Conservation (phyloP, 331 rosid species). For the Quercus tomentella region DNA sequence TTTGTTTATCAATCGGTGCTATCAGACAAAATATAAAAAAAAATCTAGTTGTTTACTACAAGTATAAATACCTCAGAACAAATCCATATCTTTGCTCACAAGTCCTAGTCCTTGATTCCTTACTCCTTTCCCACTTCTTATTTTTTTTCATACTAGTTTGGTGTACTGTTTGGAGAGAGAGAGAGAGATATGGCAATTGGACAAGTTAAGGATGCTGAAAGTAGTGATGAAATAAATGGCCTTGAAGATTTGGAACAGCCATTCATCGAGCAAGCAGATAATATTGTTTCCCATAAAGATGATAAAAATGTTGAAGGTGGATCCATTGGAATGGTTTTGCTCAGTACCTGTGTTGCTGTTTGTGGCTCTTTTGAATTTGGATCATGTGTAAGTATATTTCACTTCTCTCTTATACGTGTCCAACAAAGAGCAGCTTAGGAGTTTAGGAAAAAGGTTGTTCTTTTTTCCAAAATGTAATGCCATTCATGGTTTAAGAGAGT, state of each 20-base stretch:
- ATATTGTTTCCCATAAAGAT: slow-evolving; percentile 1
- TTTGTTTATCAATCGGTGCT: not conserved
- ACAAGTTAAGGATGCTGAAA: slow-evolving; percentile 45
- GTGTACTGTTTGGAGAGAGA: not conserved
- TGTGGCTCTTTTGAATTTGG: slow-evolving; percentile 89
- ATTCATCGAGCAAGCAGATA: slow-evolving; percentile 28
- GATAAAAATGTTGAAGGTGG: slow-evolving; percentile 32
- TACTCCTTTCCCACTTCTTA: not conserved
- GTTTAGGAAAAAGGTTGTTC: not conserved
- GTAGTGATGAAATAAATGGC: slow-evolving; percentile 34
- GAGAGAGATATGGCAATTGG: slow-evolving; percentile 47
- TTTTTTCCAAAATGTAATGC: not conserved
- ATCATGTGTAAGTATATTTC: slow-evolving; percentile 64
- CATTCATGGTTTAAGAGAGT: slow-evolving; percentile 5
- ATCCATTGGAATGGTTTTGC: slow-evolving; percentile 66
- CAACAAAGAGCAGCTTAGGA: not conserved
- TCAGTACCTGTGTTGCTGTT: slow-evolving; percentile 74
- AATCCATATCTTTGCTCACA: not conserved
- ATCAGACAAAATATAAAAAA: slow-evolving; percentile 16
- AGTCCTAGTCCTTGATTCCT: not conserved
- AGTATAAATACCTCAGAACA: slow-evolving; percentile 17
- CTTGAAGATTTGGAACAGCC: slow-evolving; percentile 44
- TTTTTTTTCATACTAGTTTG: not conserved
- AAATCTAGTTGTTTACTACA: not conserved
- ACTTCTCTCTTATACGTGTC: not conserved